A percentile compares a stretch with the other conserved stretches of the same genome.
phyloP scores from a whole-genome alignment of 352 stramenopile genomes.

The Paralagenidium karlingii region DNA sequence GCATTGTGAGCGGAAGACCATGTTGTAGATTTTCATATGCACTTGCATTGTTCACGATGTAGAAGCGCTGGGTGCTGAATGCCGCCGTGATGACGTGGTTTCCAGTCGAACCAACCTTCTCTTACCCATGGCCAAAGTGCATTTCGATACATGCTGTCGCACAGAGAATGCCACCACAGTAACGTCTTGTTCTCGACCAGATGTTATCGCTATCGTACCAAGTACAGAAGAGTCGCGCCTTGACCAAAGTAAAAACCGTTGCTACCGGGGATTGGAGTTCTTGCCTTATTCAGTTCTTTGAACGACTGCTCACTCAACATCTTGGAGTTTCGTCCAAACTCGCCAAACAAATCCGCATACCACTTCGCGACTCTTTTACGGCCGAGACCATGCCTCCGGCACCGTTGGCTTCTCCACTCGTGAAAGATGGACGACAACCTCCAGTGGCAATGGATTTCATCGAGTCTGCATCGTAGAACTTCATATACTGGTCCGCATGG shows the following conservation, averaged over 20 bases:
- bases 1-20: no score
- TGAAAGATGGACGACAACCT: constrained; percentile 27
- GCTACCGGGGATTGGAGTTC: constrained; percentile 12
- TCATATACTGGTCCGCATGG: constrained; percentile 36
- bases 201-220: not conserved
- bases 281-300: constrained; percentile 28
- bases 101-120: no score
- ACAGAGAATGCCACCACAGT: constrained; percentile 37
- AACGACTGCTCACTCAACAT: constrained; percentile 27
- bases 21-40: no score
- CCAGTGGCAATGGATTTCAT: no score
- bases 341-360: constrained; percentile 45
- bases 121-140: no score
- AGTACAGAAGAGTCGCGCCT: constrained; percentile 3
- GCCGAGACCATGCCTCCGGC: constrained; percentile 29
- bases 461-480: no score
- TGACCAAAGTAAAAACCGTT: constrained; percentile 30
- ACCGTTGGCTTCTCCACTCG: constrained; percentile 14
- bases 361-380: constrained; percentile 36
- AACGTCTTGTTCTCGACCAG: constrained; percentile 28
- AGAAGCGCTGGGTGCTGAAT: no score
- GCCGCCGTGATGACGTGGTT: no score
- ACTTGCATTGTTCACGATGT: no score
- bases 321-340: constrained; percentile 21
- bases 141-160: constrained; percentile 37